These are phyloP conservation scores for Penicillium angulare DNA, from an alignment of 495 filamentous ascomycete species.

Conservation along the genomic window DNA sequence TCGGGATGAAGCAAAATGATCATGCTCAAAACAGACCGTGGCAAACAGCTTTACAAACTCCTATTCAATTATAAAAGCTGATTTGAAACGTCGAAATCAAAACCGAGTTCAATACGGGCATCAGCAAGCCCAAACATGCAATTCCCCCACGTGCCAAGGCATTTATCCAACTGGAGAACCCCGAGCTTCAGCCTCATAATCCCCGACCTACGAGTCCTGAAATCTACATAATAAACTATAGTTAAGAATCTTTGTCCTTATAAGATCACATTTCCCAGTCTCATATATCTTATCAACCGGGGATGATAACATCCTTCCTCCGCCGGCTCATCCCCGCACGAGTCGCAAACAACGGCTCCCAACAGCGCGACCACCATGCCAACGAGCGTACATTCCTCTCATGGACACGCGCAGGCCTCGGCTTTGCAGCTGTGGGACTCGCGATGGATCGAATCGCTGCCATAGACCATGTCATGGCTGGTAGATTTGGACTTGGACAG, in stretches of 20 bases:
- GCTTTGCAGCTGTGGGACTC: conserved; percentile 46
- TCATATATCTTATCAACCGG: not conserved
- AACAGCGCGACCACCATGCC: conserved; percentile 51
- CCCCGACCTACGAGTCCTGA: not conserved
- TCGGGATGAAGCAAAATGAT: no score
- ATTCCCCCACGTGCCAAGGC: conserved; percentile 6
- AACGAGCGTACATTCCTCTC: conserved; percentile 56
- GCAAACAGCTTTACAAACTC: no score
- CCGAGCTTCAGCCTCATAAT: not conserved
- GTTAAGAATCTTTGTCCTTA: not conserved
- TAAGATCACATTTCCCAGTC: not conserved
- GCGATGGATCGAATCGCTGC: conserved; percentile 38
- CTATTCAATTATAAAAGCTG: no score
- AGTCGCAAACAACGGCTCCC: conserved; percentile 33
- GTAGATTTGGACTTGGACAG: conserved; percentile 4
- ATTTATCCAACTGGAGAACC: no score
- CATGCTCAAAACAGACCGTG: no score
- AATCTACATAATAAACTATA: not conserved
- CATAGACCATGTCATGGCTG: conserved; percentile 20
- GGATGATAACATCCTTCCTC: conserved; percentile 15
- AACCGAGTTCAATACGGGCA: conserved; percentile 3
- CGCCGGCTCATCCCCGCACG: conserved; percentile 26
- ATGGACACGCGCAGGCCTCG: conserved; percentile 53
- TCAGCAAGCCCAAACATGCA: conserved; percentile 6
- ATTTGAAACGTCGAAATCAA: no score